Conservation (phyloP, 2,329 filamentous ascomycete species). For the Shiraia sp. region DNA sequence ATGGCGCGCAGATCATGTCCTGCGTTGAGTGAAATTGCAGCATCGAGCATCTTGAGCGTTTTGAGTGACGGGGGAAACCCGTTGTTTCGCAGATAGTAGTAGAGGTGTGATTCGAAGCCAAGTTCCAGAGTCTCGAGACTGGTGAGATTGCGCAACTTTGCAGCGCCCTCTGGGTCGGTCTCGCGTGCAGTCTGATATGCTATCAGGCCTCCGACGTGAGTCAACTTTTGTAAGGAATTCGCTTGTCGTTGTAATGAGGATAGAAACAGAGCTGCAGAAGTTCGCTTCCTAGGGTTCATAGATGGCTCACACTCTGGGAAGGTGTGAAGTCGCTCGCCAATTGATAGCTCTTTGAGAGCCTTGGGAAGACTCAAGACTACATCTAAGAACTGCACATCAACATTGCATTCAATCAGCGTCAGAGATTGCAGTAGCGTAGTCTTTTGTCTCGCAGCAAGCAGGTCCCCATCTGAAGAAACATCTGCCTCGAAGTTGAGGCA, state of each 20-base stretch:
- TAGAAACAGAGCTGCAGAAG: slow-evolving; percentile 30
- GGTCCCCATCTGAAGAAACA: slow-evolving; percentile 8
- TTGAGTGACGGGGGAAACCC: slow-evolving; percentile 30
- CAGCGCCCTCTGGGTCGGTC: slow-evolving; percentile 17
- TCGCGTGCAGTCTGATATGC: slow-evolving; percentile 11
- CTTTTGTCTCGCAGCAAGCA: slow-evolving; percentile 19
- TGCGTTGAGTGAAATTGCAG: slow-evolving; percentile 24
- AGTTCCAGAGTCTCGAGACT: slow-evolving; percentile 35
- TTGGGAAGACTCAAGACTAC: slow-evolving; percentile 36
- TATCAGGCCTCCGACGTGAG: slow-evolving; percentile 30
- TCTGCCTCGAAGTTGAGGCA: slow-evolving; percentile 36
- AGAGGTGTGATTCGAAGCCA: slow-evolving; percentile 31
- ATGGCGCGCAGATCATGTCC: slow-evolving; percentile 16
- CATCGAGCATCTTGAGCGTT: slow-evolving; percentile 31
- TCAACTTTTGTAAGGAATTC: slow-evolving; percentile 33
- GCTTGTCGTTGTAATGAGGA: slow-evolving; percentile 35
- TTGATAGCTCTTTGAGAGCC: slow-evolving; percentile 34
- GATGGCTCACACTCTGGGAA: slow-evolving; percentile 30
- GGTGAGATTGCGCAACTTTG: slow-evolving; percentile 26
- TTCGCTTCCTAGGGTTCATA: slow-evolving; percentile 17
- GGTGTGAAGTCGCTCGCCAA: slow-evolving; percentile 37
- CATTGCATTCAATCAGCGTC: slow-evolving; percentile 44
- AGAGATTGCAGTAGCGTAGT: slow-evolving; percentile 37
- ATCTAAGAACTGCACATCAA: slow-evolving; percentile 32
- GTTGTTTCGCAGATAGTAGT: slow-evolving; percentile 25